phyloP scores from a whole-genome alignment of 2,329 filamentous ascomycete genomes.

The Ophiobolus disseminans region DNA sequence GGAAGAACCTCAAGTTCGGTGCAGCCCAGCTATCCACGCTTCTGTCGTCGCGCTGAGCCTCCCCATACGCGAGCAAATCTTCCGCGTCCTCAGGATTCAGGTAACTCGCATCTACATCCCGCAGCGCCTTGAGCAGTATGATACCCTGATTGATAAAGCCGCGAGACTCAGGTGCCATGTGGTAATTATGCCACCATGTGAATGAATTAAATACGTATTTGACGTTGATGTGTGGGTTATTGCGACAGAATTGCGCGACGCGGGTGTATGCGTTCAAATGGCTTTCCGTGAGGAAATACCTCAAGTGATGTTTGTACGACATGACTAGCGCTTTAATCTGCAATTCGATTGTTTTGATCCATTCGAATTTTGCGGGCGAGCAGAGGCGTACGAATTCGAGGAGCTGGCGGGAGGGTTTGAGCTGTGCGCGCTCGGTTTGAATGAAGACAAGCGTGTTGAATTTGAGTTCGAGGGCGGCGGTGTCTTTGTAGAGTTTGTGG shows the following conservation, averaged over 20 bases:
- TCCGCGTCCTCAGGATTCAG: not conserved
- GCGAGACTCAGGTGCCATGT: not conserved
- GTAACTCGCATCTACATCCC: not conserved
- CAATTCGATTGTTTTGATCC: constrained; percentile 1
- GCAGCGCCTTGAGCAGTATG: not conserved
- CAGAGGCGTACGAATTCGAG: not conserved
- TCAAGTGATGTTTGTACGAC: not conserved
- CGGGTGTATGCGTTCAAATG: not conserved
- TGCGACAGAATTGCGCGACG: not conserved
- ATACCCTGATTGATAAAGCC: constrained; percentile 1
- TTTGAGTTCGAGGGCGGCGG: not conserved
- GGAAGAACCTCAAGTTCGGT: not conserved
- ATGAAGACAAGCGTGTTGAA: constrained; percentile 1
- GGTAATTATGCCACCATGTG: not conserved
- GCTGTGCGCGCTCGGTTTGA: not conserved
- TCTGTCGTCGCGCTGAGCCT: not conserved
- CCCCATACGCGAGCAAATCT: not conserved
- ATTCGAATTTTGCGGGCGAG: not conserved
- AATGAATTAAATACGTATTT: constrained; percentile 1
- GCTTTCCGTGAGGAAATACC: not conserved
- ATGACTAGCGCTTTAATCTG: constrained; percentile 1
- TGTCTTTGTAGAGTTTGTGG: not conserved
- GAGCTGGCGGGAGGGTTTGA: not conserved
- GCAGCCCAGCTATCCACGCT: not conserved
- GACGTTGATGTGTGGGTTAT: not conserved